These are phyloP conservation scores for Claviceps fusiformis DNA, from an alignment of 2,329 filamentous ascomycete genomes.

Conservation along the genomic window DNA sequence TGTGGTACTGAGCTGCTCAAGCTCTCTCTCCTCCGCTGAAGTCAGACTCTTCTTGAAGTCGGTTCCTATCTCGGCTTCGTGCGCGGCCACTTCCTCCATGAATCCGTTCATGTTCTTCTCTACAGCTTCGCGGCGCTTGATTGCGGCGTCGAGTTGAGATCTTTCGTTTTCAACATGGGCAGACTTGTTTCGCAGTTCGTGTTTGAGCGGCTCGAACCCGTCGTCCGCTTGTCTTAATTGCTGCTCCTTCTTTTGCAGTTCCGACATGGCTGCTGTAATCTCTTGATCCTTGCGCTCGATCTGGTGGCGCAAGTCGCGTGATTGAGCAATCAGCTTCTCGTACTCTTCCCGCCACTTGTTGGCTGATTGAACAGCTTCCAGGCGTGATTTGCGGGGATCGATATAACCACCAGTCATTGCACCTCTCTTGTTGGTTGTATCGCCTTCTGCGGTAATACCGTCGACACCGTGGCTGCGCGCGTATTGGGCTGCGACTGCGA, in stretches of 20 bases:
- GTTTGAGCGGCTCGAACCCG: constrained; percentile 66
- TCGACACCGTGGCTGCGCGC: constrained; percentile 83
- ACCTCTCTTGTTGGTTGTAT: constrained; percentile 88
- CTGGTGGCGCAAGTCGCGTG: constrained; percentile 51
- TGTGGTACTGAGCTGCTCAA: constrained; percentile 55
- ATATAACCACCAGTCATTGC: constrained; percentile 92
- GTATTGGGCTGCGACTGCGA: constrained; percentile 80
- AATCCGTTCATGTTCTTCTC: constrained; percentile 64
- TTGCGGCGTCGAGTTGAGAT: constrained; percentile 59
- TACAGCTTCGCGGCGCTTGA: constrained; percentile 50
- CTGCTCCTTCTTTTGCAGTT: constrained; percentile 72
- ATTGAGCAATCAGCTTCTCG: constrained; percentile 51
- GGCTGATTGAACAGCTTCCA: constrained; percentile 70
- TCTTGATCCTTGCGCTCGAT: constrained; percentile 75
- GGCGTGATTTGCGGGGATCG: constrained; percentile 69
- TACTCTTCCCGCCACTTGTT: constrained; percentile 62
- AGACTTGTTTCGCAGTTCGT: constrained; percentile 65
- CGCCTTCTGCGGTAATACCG: constrained; percentile 87
- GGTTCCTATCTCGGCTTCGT: constrained; percentile 67
- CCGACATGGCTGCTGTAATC: constrained; percentile 74
- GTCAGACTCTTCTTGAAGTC: constrained; percentile 89
- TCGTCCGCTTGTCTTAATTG: constrained; percentile 64
- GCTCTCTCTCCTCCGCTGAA: constrained; percentile 64
- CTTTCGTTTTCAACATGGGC: constrained; percentile 59
- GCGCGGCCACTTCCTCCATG: constrained; percentile 59